phyloP scores from a whole-genome alignment of 176 grass and related monocot genomes.

The maize (Zea mays) region DNA sequence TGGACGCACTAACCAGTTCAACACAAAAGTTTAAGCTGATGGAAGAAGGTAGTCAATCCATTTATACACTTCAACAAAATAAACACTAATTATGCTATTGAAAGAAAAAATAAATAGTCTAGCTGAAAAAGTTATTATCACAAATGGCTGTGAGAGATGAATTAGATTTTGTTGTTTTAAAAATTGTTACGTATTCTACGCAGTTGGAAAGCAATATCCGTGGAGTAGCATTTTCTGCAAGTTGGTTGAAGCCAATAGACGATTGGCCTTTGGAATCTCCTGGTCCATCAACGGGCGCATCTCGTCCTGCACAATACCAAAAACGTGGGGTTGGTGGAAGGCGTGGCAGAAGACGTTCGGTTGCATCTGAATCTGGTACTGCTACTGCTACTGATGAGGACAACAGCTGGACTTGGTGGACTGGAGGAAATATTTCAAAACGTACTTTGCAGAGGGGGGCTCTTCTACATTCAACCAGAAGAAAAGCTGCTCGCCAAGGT shows the following conservation, averaged over 20 bases:
- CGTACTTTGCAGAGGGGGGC: slow-evolving; percentile 66
- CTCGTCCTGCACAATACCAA: slow-evolving; percentile 56
- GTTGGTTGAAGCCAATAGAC: slow-evolving; percentile 78
- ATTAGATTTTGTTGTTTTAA: slow-evolving; percentile 19
- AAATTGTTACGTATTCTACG: slow-evolving; percentile 35
- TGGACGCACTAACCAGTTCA: too few species aligned
- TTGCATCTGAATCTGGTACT: slow-evolving; percentile 52
- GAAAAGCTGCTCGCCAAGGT: slow-evolving; percentile 98
- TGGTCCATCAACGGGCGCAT: slow-evolving; percentile 48
- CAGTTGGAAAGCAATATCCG: slow-evolving; percentile 91
- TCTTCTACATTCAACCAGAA: slow-evolving; percentile 47
- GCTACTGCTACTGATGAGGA: slow-evolving; percentile 52
- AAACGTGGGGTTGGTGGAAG: slow-evolving; percentile 75
- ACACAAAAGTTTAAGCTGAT: too few species aligned
- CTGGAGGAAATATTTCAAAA: slow-evolving; percentile 73
- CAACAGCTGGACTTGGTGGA: slow-evolving; percentile 85
- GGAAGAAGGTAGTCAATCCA: too few species aligned
- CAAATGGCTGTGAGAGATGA: slow-evolving; percentile 8
- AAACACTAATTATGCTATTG: slow-evolving; percentile 28
- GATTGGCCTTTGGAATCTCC: slow-evolving; percentile 63
- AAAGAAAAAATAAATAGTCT: slow-evolving; percentile 23
- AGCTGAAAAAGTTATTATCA: slow-evolving; percentile 15
- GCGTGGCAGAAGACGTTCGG: slow-evolving; percentile 59
- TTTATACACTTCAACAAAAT: neutral
- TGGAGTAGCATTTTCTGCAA: slow-evolving; percentile 70